phyloP scores from a whole-genome alignment of 495 filamentous ascomycete species.

The Xylaria venustula region DNA sequence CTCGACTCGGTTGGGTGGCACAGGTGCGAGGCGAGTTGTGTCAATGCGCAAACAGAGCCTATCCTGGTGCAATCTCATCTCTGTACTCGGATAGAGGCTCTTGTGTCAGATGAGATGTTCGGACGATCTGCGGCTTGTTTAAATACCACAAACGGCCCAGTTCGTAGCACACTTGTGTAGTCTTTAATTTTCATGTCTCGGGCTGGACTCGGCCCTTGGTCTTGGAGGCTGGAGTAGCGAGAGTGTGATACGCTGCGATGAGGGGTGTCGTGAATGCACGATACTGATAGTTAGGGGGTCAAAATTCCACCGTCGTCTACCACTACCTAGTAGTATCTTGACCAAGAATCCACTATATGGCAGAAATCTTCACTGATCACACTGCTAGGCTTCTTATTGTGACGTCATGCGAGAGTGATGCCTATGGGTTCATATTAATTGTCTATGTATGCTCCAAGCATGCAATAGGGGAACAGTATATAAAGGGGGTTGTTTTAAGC shows the following conservation, averaged over 20 bases:
- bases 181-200: slow-evolving; percentile 4
- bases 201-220: slow-evolving; percentile 1
- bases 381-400: no score
- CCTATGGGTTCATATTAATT: no score
- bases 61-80: background rate
- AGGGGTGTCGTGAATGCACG: no score
- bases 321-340: no score
- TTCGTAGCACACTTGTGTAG: background rate
- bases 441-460: no score
- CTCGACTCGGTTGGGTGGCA: background rate
- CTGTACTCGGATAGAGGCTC: background rate
- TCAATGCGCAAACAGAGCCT: slow-evolving; percentile 7
- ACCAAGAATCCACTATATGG: no score
- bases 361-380: no score
- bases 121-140: background rate
- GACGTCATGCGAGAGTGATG: no score
- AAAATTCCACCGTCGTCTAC: no score
- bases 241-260: background rate
- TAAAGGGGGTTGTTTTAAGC: no score
- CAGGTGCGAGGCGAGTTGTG: slow-evolving; percentile 7
- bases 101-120: background rate
- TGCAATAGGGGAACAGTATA: no score
- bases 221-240: background rate
- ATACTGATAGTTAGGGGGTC: no score
- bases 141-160: background rate